Percentiles rank a stretch among this genome's conserved stretches.
Evolutionary conservation across 2,329 filamentous ascomycete genomes (phyloP).

Genomic region (Xylaria sp.): DNA sequence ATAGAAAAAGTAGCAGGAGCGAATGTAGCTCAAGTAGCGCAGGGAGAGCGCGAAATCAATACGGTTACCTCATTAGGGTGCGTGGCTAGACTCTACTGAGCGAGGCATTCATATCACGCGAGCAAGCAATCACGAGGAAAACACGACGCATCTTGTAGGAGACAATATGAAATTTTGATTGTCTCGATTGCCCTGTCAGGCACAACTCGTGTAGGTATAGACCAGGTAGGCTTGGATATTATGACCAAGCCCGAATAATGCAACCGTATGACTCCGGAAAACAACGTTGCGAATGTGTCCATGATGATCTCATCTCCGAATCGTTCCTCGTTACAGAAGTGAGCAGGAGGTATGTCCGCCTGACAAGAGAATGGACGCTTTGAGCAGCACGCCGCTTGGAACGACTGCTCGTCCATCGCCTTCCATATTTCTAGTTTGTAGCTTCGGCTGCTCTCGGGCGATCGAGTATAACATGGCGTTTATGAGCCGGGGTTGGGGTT

Average conservation of each 20-base stretch:
- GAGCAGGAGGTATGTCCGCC: slow-evolving; percentile 45
- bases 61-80: background rate
- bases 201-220: slow-evolving; percentile 43
- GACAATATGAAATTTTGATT: slow-evolving; percentile 40
- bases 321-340: slow-evolving; percentile 40
- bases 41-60: background rate
- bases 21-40: background rate
- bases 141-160: slow-evolving; percentile 23
- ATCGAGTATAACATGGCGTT: slow-evolving; percentile 41
- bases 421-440: slow-evolving; percentile 44
- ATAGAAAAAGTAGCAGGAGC: background rate
- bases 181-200: slow-evolving; percentile 41
- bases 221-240: slow-evolving; percentile 39
- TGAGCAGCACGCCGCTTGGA: slow-evolving; percentile 36
- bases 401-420: slow-evolving; percentile 44
- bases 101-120: slow-evolving; percentile 2
- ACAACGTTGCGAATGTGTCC: slow-evolving; percentile 45
- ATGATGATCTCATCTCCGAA: slow-evolving; percentile 43
- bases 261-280: slow-evolving; percentile 48
- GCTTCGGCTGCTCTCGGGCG: slow-evolving; percentile 47
- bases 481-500: slow-evolving; percentile 57
- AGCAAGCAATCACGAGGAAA: too few species aligned
- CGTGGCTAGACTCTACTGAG: background rate
- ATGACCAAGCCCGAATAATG: slow-evolving; percentile 47
- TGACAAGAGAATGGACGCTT: slow-evolving; percentile 44